Evolutionary conservation across 1,284 basidiomycete species (phyloP), one percentile per base, ranked within the genome.

Genomic region (Ustilago crameri): DNA sequence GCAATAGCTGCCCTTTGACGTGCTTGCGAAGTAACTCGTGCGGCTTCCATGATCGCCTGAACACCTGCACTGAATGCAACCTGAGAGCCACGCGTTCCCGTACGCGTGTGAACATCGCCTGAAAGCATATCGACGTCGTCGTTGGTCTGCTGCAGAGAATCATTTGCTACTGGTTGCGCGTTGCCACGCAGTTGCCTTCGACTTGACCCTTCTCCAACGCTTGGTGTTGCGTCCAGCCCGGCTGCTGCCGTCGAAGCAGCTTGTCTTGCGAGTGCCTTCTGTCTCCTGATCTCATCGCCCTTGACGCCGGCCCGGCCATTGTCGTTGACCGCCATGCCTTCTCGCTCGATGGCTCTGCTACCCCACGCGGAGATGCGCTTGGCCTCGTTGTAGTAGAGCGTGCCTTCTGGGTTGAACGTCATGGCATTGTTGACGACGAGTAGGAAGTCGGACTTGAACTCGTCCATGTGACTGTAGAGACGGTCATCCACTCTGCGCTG

Each of bases 401-500:
- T 75, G 18, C 73, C 66, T 3, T 77, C 70, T 1, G 79, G 79
- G 24, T 83, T 83, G 66, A 82, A 83, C 3, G 60, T 65, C 70
- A 73, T 72, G 5, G 80, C 78, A 30, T 83, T 83, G 14, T 51
- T 48, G 22, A 76, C 64, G 18, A 83, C 75, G 10, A 82, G 79
- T 48, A 69, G 54, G 30, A 83, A 75, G 44, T 83, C 80, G 27
- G 54, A 49, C 51, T 66, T 66, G 56, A 80, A 80, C 42, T 65
- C 46, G 20, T 68, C 70, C 65, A 81, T 74, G 42, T 65, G 63
- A 23, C 53, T 66, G 63, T 79, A 78, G 2, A 63, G 47, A 3
- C 64, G 42, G 15, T 57, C 56, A 15, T 74, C 50, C 9, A 81
- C 49, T 30, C 69, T 73, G 56, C 60, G 84, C 7, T 87, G 84